Evolutionary conservation across 148 eudicot species (phyloP).

Genomic region (Rhododendron henanense): DNA sequence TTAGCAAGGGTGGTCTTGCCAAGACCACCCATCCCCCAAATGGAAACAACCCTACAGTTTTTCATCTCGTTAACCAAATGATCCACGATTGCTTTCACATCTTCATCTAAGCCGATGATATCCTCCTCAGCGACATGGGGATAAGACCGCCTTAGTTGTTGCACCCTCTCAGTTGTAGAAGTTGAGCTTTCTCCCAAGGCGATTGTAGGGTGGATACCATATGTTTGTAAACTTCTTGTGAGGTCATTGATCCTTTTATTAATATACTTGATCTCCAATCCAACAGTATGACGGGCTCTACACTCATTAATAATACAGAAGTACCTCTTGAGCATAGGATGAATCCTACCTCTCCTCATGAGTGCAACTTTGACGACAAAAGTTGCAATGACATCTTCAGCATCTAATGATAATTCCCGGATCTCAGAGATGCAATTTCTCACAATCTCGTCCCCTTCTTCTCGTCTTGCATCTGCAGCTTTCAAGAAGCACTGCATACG

Average conservation of each 20-base stretch:
- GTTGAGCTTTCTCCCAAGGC: neutral
- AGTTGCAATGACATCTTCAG: no score
- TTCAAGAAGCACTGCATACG: no score
- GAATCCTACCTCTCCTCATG: no score
- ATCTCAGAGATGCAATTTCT: no score
- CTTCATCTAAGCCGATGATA: neutral
- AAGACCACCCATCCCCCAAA: no score
- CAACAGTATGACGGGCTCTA: neutral
- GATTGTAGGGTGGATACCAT: neutral
- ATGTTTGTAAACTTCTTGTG: neutral
- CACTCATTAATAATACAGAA: neutral
- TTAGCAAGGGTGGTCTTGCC: slow-evolving; percentile 6
- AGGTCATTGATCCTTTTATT: neutral
- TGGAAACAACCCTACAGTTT: no score
- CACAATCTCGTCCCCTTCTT: no score
- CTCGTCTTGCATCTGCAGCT: no score
- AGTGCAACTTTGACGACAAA: no score
- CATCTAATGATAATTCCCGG: no score
- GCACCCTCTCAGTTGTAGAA: neutral
- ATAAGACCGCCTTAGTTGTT: neutral
- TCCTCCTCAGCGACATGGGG: neutral
- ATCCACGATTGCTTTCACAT: neutral
- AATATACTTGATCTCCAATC: neutral
- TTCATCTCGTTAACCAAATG: neutral
- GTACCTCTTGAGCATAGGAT: neutral